These are phyloP conservation scores for Russula brevipes DNA, from an alignment of 768 basidiomycete species.

Conservation along the genomic window DNA sequence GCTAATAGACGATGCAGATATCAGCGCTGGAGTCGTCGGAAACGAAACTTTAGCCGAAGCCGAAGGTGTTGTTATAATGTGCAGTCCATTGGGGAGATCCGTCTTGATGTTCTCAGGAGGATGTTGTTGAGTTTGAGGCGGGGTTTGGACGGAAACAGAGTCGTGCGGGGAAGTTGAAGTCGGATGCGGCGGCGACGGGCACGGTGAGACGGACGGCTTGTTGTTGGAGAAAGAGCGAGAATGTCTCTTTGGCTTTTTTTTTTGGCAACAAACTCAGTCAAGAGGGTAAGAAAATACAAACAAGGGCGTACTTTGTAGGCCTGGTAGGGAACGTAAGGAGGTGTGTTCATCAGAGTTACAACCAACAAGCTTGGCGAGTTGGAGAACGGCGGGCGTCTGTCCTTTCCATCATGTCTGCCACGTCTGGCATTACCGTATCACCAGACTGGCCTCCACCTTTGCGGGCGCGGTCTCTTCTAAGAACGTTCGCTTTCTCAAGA, in stretches of 20 bases:
- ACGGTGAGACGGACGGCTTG: constrained; percentile 19
- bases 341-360: constrained; percentile 27
- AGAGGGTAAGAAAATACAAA: constrained; percentile 2
- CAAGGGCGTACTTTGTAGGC: constrained; percentile 40
- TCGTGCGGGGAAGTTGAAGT: constrained; percentile 3
- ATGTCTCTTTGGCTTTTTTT: constrained; percentile 43
- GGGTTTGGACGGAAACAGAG: not conserved
- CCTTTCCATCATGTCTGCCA: constrained; percentile 55
- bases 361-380: not conserved
- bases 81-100: not conserved
- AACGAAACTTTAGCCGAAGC: not conserved
- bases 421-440: constrained; percentile 65
- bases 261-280: not conserved
- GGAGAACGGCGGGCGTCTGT: not conserved
- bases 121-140: not conserved
- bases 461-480: constrained; percentile 49
- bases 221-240: constrained; percentile 37
- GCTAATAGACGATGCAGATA: not conserved
- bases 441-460: constrained; percentile 50
- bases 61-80: not conserved
- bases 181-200: constrained; percentile 20
- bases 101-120: not conserved
- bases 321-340: constrained; percentile 44
- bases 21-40: not conserved
- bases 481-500: constrained; percentile 65